A percentile compares a stretch with the other conserved stretches of the same genome.
Conservation (phyloP, 1,139 yeast species). For the Candida glucosophila region DNA sequence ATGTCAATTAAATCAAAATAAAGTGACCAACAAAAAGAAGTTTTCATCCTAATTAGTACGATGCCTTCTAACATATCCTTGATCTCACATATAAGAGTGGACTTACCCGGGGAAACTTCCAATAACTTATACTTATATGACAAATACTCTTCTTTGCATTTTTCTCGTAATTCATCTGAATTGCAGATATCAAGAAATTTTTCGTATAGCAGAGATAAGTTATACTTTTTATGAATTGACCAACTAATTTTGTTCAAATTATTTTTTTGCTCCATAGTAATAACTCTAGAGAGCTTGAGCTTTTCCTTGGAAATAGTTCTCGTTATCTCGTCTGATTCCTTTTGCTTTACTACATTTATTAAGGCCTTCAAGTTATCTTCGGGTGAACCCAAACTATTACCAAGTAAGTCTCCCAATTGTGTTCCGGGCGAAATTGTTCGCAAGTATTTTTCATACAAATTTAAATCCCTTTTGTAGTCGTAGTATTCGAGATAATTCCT, state of each 20-base stretch:
- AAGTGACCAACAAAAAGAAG: constrained; percentile 63
- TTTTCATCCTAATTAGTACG: constrained; percentile 56
- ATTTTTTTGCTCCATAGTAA: constrained; percentile 23
- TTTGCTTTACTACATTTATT: constrained; percentile 34
- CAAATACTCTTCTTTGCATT: constrained; percentile 51
- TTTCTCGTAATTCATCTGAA: constrained; percentile 55
- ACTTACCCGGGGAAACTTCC: constrained; percentile 32
- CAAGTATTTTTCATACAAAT: constrained; percentile 39
- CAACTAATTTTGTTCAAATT: constrained; percentile 38
- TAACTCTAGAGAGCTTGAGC: constrained; percentile 27
- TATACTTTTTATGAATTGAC: constrained; percentile 40
- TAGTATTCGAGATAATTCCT: constrained; percentile 33
- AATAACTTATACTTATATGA: constrained; percentile 50
- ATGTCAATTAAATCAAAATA: constrained; percentile 74
- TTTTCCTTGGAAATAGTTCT: constrained; percentile 24
- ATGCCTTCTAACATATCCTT: constrained; percentile 60
- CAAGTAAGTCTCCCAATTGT: constrained; percentile 47
- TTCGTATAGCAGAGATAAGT: constrained; percentile 45
- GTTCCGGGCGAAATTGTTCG: constrained; percentile 56
- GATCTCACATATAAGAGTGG: constrained; percentile 30
- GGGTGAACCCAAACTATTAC: constrained; percentile 40
- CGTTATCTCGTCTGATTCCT: constrained; percentile 29
- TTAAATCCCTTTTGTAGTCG: constrained; percentile 19
- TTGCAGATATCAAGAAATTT: constrained; percentile 50
- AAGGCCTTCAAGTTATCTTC: constrained; percentile 42